Base-by-base conservation (phyloP, 2,329 filamentous ascomycete species). In the Hypoxylon sp. region DNA sequence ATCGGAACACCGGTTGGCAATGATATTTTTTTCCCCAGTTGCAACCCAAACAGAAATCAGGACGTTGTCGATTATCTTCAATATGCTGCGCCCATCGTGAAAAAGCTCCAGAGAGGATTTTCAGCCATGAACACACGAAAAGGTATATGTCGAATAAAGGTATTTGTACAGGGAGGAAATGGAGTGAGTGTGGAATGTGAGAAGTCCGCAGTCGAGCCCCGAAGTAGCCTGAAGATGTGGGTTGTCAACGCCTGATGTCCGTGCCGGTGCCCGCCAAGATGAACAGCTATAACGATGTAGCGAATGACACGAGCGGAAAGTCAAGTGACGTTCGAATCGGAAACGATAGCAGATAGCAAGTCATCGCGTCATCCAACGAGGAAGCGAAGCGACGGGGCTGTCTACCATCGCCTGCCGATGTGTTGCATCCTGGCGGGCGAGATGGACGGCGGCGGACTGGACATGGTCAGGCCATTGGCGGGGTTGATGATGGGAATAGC, bases 401-500 rank as follows among this genome's bases (percentile, higher is more conserved):
- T 65, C 75, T 85, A 86, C 83, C 83, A 86, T 64, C 81, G 79
- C 62, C 81, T 78, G 55, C 75, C 75, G 63, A 84, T 77, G 69
- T 84, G 82, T 71, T 84, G 83, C 80, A 88, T 82, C 73, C 84
- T 80, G 72, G 79, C 79, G 61, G 86, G 86, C 40, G 85, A 88
- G 40, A 87, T 83, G 58, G 85, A 88, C 37, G 88, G 88, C 21
- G 94, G 92, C 67, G 94, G 94, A 79, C 92, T 96, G 54, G 92
- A 88, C 81, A 97, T 89, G 71, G 87, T 85, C 75, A 92, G 87
- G 72, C 95, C 92, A 55, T 94, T 97, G 67, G 86, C 90, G 51
- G 95, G 95, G 82, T 99, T 96, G 77, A 98, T 91, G 74, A 99
- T 99, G 58, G 94, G 94, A 67, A 98, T 98, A 71, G 95, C 92